A percentile compares a stretch with the other conserved stretches of the same genome.
These are phyloP conservation scores for Nigrograna mackinnonii DNA, from an alignment of 2,329 filamentous ascomycete genomes.

Conservation along the genomic window DNA sequence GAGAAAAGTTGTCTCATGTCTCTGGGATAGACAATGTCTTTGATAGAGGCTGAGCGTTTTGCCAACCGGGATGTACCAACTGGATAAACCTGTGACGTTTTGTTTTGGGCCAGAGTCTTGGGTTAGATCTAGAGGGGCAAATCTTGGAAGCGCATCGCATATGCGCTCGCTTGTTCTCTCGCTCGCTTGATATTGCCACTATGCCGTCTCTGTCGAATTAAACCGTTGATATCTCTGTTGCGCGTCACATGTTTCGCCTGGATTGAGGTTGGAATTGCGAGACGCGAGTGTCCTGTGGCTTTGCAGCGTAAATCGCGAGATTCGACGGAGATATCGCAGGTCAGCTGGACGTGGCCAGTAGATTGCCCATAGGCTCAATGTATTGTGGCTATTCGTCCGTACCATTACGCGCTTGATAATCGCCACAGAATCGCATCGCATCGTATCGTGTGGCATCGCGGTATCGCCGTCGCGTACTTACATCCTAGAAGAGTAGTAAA, in stretches of 20 bases:
- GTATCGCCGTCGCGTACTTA: slow-evolving; percentile 14
- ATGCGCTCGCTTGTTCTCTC: slow-evolving; percentile 6
- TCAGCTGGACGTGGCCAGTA: slow-evolving; percentile 2
- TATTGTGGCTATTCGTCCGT: slow-evolving; percentile 11
- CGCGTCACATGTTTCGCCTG: slow-evolving; percentile 14
- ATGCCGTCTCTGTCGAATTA: slow-evolving; percentile 8
- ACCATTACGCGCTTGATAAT: slow-evolving; percentile 10
- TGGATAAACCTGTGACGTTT: slow-evolving; percentile 12
- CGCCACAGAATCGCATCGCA: slow-evolving; percentile 26
- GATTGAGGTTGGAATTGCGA: slow-evolving; percentile 1
- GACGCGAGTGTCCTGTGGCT: slow-evolving; percentile 1
- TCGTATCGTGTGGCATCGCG: too few species aligned
- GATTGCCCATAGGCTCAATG: not conserved
- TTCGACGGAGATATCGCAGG: slow-evolving; percentile 8
- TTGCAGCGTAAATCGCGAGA: not conserved
- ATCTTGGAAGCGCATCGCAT: slow-evolving; percentile 2
- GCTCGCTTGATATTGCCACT: slow-evolving; percentile 6
- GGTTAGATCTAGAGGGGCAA: slow-evolving; percentile 17
- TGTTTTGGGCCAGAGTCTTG: slow-evolving; percentile 2
- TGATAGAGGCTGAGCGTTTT: too few species aligned
- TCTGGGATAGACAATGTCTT: too few species aligned
- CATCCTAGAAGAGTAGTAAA: slow-evolving; percentile 13
- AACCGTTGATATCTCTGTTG: slow-evolving; percentile 1
- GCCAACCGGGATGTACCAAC: too few species aligned
- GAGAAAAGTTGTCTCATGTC: too few species aligned